Evolutionary conservation across 2,329 filamentous ascomycete genomes (phyloP).

Genomic region (Aureobasidium subglaciale): DNA sequence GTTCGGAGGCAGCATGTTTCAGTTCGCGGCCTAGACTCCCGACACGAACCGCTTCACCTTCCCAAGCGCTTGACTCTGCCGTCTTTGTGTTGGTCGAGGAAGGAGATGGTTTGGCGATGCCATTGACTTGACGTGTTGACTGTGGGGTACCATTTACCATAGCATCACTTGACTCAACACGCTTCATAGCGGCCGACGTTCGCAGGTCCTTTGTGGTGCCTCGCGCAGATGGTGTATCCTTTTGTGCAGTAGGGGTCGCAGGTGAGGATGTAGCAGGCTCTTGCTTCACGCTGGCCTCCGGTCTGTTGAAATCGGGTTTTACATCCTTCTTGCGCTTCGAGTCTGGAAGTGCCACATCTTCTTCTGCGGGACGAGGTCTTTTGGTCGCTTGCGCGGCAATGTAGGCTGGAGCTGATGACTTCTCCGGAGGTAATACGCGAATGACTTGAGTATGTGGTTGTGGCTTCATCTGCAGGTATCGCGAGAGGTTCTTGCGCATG

Average conservation of each 20-base stretch:
- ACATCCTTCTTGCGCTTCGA: slow-evolving; percentile 23
- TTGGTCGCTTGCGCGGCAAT: slow-evolving; percentile 11
- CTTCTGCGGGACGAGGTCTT: slow-evolving; percentile 12
- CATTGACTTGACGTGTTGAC: slow-evolving; percentile 13
- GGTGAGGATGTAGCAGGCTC: neutral
- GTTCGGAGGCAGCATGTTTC: slow-evolving; percentile 36
- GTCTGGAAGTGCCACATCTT: slow-evolving; percentile 18
- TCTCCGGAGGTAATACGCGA: slow-evolving; percentile 10
- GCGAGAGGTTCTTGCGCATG: slow-evolving; percentile 10
- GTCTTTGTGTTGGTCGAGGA: slow-evolving; percentile 22
- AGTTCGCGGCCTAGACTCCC: slow-evolving; percentile 37
- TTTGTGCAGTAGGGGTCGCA: slow-evolving; percentile 11
- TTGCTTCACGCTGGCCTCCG: neutral
- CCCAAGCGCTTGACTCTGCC: slow-evolving; percentile 30
- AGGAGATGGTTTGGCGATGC: slow-evolving; percentile 18
- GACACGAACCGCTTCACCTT: slow-evolving; percentile 33
- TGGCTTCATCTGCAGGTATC: slow-evolving; percentile 13
- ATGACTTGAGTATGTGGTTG: slow-evolving; percentile 4
- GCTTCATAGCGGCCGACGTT: slow-evolving; percentile 19
- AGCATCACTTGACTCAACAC: slow-evolving; percentile 16
- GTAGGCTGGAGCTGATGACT: neutral
- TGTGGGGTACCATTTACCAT: slow-evolving; percentile 10
- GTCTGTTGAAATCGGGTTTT: slow-evolving; percentile 2
- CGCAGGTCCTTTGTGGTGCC: slow-evolving; percentile 23
- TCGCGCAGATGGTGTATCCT: slow-evolving; percentile 22